phyloP scores from a whole-genome alignment of 1,284 basidiomycete genomes.

The Moniliophthora roreri region DNA sequence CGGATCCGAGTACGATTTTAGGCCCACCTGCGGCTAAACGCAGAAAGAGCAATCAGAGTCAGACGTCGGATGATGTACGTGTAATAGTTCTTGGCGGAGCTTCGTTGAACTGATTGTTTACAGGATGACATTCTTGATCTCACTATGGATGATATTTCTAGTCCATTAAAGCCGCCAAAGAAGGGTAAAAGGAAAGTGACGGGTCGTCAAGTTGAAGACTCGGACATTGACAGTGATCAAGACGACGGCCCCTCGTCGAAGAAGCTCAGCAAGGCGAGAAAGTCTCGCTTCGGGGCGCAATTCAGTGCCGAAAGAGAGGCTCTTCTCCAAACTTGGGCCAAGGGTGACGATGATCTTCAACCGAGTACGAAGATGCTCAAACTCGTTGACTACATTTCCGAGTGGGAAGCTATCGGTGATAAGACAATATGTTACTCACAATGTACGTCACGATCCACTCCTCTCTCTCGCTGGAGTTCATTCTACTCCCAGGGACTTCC shows the following conservation, averaged over 20 bases:
- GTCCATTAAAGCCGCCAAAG: conserved; percentile 18
- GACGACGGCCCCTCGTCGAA: conserved; percentile 18
- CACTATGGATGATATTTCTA: conserved; percentile 25
- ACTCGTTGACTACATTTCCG: conserved; percentile 49
- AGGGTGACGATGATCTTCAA: conserved; percentile 58
- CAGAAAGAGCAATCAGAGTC: conserved; percentile 21
- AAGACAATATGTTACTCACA: conserved; percentile 73
- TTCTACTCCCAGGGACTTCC: conserved; percentile 56
- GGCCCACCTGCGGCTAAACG: conserved; percentile 22
- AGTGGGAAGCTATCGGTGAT: conserved; percentile 62
- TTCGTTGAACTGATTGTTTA: neutral
- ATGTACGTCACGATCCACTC: conserved; percentile 40
- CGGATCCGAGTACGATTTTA: conserved; percentile 38
- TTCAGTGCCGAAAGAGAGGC: conserved; percentile 22
- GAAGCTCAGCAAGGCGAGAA: conserved; percentile 25
- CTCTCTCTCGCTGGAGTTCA: neutral
- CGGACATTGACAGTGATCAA: too few species aligned
- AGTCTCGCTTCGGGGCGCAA: neutral
- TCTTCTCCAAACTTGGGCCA: conserved; percentile 49
- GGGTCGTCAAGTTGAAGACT: too few species aligned
- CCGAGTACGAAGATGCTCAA: conserved; percentile 70
- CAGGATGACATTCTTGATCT: conserved; percentile 25
- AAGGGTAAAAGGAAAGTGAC: conserved; percentile 26
- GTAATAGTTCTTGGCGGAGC: too few species aligned
- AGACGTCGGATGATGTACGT: conserved; percentile 20